Percentiles rank a stretch among this genome's conserved stretches.
Conservation (phyloP, 345 rosid species). For the Boechera retrofracta region DNA sequence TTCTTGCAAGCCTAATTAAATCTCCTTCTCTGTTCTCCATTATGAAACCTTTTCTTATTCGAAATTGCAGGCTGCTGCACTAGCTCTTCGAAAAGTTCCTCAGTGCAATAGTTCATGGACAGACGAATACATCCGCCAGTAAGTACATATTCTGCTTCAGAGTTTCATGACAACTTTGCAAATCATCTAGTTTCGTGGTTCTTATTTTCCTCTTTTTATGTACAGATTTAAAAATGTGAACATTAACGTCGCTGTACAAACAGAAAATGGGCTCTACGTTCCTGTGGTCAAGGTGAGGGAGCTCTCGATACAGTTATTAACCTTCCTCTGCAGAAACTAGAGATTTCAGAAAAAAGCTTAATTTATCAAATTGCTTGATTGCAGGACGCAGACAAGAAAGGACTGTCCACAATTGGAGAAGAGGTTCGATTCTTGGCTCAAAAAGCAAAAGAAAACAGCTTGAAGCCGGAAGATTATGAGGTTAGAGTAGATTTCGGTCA, state of each 20-base stretch:
- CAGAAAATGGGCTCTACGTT: slow-evolving; percentile 87
- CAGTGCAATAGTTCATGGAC: slow-evolving; percentile 99
- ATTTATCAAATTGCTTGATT: slow-evolving; percentile 23
- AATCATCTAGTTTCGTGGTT: slow-evolving; percentile 12
- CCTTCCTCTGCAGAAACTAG: slow-evolving; percentile 6
- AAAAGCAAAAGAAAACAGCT: slow-evolving; percentile 82
- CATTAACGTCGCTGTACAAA: slow-evolving; percentile 87
- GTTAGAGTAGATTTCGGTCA: slow-evolving; percentile 42
- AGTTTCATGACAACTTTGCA: neutral
- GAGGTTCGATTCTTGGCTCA: slow-evolving; percentile 84
- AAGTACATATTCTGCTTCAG: slow-evolving; percentile 45
- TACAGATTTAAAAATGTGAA: slow-evolving; percentile 78
- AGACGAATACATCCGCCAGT: slow-evolving; percentile 92
- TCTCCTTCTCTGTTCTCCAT: neutral
- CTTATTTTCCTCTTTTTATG: slow-evolving; percentile 20
- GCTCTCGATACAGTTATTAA: neutral
- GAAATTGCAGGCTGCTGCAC: slow-evolving; percentile 87
- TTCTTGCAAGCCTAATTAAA: neutral
- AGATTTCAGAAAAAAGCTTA: slow-evolving; percentile 8
- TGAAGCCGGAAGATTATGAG: slow-evolving; percentile 93
- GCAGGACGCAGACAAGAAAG: slow-evolving; percentile 92
- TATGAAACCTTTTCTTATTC: neutral
- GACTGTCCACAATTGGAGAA: slow-evolving; percentile 70
- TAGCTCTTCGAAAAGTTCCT: slow-evolving; percentile 93
- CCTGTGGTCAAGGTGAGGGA: slow-evolving; percentile 79